Evolutionary conservation across 331 rosid species (phyloP).

Genomic region (Erythrophleum ivorense): DNA sequence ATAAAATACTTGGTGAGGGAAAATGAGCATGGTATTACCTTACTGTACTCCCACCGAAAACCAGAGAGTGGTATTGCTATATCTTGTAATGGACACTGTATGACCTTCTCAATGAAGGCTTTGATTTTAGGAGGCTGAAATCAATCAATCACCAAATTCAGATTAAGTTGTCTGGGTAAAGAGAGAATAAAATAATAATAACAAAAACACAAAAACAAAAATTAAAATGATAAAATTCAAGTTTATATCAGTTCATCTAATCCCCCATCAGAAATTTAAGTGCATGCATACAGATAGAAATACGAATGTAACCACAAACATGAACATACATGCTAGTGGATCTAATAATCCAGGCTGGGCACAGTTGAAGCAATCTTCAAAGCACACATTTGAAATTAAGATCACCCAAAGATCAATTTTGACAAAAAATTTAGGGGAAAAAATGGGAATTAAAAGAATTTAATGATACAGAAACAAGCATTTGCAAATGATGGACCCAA

Average conservation of each 20-base stretch:
- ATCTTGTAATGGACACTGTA: conserved; percentile 94
- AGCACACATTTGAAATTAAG: conserved; percentile 1
- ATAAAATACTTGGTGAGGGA: conserved; percentile 1
- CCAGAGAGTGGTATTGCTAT: conserved; percentile 98
- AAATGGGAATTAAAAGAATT: conserved; percentile 9
- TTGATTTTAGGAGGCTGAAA: conserved; percentile 94
- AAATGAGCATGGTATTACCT: conserved; percentile 60
- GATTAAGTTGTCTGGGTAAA: background rate
- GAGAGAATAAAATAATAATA: background rate
- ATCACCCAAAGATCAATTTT: conserved; percentile 29
- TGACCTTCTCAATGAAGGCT: conserved; percentile 93
- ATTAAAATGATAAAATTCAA: background rate
- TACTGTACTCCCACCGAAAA: conserved; percentile 91
- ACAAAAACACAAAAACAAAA: background rate
- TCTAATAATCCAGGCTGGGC: conserved; percentile 1
- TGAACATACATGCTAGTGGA: conserved; percentile 13
- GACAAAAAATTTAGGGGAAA: conserved; percentile 21
- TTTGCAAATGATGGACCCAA: conserved; percentile 6
- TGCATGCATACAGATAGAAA: background rate
- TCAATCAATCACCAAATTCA: conserved; percentile 43
- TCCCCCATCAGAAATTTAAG: background rate
- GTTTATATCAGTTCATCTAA: background rate
- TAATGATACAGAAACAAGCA: conserved; percentile 3
- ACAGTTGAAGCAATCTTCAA: conserved; percentile 14
- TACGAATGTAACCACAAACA: conserved; percentile 2